These are phyloP conservation scores for Penicillium mononematosum DNA, from an alignment of 495 filamentous ascomycete genomes.

Conservation along the genomic window DNA sequence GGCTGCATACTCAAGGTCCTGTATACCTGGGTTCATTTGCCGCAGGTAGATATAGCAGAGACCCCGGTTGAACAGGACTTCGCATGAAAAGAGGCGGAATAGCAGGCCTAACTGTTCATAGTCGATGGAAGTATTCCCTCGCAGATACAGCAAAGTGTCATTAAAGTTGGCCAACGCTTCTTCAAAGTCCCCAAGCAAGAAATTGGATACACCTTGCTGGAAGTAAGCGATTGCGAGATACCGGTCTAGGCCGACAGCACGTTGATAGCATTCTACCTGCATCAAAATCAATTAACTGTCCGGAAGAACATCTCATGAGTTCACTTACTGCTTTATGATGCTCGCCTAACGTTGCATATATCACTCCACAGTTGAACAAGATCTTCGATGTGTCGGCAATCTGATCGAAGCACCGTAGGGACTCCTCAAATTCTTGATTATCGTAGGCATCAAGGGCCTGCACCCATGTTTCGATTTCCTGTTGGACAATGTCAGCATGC, in stretches of 20 bases:
- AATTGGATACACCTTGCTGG: slow-evolving; percentile 98
- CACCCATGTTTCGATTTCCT: slow-evolving; percentile 99
- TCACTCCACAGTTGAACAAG: slow-evolving; percentile 97
- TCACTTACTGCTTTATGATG: slow-evolving; percentile 87
- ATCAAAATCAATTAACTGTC: background rate
- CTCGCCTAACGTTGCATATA: slow-evolving; percentile 95
- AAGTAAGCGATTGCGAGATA: slow-evolving; percentile 98
- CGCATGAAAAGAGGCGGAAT: slow-evolving; percentile 96
- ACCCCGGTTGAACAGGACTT: slow-evolving; percentile 96
- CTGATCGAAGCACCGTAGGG: slow-evolving; percentile 74
- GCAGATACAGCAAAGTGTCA: slow-evolving; percentile 90
- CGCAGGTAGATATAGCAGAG: slow-evolving; percentile 97
- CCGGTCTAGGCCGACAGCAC: slow-evolving; percentile 81
- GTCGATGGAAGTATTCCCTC: slow-evolving; percentile 95
- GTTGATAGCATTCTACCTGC: slow-evolving; percentile 93
- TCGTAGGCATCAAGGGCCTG: slow-evolving; percentile 88
- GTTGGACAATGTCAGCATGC: slow-evolving; percentile 26
- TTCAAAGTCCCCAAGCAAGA: slow-evolving; percentile 94
- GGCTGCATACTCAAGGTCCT: slow-evolving; percentile 87
- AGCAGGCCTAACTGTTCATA: slow-evolving; percentile 95
- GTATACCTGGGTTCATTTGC: slow-evolving; percentile 84
- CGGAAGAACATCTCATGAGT: background rate
- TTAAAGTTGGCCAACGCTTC: slow-evolving; percentile 99
- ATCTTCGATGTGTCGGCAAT: slow-evolving; percentile 98
- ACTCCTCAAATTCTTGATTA: slow-evolving; percentile 90